phyloP scores from a whole-genome alignment of 139 green algal genomes.

The Protoeuglena noctilucae region DNA sequence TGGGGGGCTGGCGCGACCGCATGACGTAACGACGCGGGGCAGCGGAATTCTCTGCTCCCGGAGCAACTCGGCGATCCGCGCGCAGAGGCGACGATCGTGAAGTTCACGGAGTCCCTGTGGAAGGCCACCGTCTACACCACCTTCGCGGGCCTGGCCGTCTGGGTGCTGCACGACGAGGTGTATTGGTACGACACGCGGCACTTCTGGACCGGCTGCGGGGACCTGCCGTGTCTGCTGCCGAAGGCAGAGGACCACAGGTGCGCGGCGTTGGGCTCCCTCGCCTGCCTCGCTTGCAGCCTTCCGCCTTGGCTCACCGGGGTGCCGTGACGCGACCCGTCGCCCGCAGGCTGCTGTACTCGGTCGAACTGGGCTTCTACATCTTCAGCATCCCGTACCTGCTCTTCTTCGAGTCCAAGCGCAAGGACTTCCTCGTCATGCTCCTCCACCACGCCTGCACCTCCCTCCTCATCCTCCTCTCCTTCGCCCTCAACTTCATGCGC shows the following conservation, averaged over 20 bases:
- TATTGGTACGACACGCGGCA: neutral
- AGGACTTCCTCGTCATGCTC: constrained; percentile 51
- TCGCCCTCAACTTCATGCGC: constrained; percentile 27
- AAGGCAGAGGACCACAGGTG: no score
- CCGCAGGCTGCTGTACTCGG: neutral
- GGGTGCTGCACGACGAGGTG: neutral
- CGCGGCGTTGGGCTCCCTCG: no score
- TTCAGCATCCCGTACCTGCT: neutral
- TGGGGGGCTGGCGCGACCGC: no score
- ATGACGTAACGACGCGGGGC: no score
- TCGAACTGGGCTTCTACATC: constrained; percentile 4
- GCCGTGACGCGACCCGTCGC: neutral
- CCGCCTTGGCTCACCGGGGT: no score
- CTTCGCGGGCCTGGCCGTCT: neutral
- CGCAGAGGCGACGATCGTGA: no score
- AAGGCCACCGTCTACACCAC: constrained; percentile 1
- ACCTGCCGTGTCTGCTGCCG: neutral
- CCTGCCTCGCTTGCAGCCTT: no score
- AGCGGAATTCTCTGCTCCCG: no score
- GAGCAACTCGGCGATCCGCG: no score
- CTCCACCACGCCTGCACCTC: constrained; percentile 39
- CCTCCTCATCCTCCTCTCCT: constrained; percentile 21
- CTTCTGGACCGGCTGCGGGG: neutral
- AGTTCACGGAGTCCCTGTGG: constrained; percentile 6
- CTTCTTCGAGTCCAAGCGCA: constrained; percentile 17